Evolutionary conservation across 306 rosid genomes (phyloP), one percentile per base, ranked within the genome.

Genomic region (Cercis canadensis): DNA sequence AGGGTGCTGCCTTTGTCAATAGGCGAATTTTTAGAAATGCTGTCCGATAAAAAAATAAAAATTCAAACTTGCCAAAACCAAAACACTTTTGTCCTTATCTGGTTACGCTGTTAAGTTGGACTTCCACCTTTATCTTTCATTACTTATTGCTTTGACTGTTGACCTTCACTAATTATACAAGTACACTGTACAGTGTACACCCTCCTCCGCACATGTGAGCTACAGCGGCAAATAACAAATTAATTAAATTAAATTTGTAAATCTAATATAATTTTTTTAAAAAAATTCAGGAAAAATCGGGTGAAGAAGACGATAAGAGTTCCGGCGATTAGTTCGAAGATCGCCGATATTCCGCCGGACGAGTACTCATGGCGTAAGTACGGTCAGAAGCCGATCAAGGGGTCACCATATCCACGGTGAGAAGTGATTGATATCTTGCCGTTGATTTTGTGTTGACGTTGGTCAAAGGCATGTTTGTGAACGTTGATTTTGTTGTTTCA

Each of bases 321-420:
- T 18, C 96, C 95, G 45, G 98, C 96, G 65, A 84, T 92, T 0
- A 92, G 98, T 76, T 57, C 98, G 3, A 92, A 87, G 66, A 69
- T 89, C 46, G 96, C 98, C 0, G 98, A 92, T 69, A 92, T 92
- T 54, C 98, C 98, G n/a, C 63, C 96, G 61, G 98, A 92, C 78
- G 98, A 92, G 77, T 86, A 64, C 14, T 92, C 98, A 0, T 92
- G 98, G 98, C 89, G 98, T 64, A 92, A 92, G 80, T 92, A 92
- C 81, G 98, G 98, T 11, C 98, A 92, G 71, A 92, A 92, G 60
- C 98, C 98, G 59, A 92, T 92, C 82, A 92, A 92, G 65, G 98
- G 96, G 1, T 87, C 98, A 0, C 98, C 98, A 1, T 89, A 80
- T 68, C 98, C 98, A 11, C 75, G 98, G 98, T 89, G 80, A 37